These are phyloP conservation scores for Ascochyta clinopodiicola DNA, from an alignment of 2,329 filamentous ascomycete genomes.

Conservation along the genomic window DNA sequence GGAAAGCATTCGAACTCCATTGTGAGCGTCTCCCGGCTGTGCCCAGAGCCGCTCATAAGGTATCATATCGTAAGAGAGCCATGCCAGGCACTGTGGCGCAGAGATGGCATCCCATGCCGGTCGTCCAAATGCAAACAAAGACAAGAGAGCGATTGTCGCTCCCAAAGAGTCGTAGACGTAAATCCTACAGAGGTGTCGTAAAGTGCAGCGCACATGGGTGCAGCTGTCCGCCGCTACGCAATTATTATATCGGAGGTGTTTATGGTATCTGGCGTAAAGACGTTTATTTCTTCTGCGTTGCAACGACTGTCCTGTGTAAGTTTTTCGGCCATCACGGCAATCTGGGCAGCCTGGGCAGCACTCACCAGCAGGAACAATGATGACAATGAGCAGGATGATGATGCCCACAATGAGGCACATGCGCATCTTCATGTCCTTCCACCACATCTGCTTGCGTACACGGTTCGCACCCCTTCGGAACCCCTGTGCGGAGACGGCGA, in stretches of 20 bases:
- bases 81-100: slow-evolving; percentile 20
- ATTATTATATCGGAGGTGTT: slow-evolving; percentile 42
- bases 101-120: slow-evolving; percentile 32
- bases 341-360: too few species aligned
- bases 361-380: slow-evolving; percentile 91
- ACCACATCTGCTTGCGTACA: slow-evolving; percentile 96
- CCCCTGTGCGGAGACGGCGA: slow-evolving; percentile 89
- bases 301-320: slow-evolving; percentile 36
- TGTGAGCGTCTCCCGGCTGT: slow-evolving; percentile 40
- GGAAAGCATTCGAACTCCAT: slow-evolving; percentile 42
- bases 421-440: slow-evolving; percentile 99
- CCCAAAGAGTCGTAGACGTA: slow-evolving; percentile 46
- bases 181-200: slow-evolving; percentile 40
- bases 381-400: slow-evolving; percentile 88
- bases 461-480: slow-evolving; percentile 97
- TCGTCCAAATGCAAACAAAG: slow-evolving; percentile 45
- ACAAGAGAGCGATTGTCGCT: slow-evolving; percentile 46
- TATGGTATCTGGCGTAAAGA: slow-evolving; percentile 34
- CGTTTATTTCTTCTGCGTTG: slow-evolving; percentile 31
- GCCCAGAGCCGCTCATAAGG: slow-evolving; percentile 31
- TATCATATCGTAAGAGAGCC: slow-evolving; percentile 33
- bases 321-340: too few species aligned
- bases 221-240: slow-evolving; percentile 26
- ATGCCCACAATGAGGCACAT: slow-evolving; percentile 93
- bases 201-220: slow-evolving; percentile 34